Evolutionary conservation across 2,329 filamentous ascomycete genomes (phyloP).

Genomic region (Xenosphaeropsis pyriputrescens): DNA sequence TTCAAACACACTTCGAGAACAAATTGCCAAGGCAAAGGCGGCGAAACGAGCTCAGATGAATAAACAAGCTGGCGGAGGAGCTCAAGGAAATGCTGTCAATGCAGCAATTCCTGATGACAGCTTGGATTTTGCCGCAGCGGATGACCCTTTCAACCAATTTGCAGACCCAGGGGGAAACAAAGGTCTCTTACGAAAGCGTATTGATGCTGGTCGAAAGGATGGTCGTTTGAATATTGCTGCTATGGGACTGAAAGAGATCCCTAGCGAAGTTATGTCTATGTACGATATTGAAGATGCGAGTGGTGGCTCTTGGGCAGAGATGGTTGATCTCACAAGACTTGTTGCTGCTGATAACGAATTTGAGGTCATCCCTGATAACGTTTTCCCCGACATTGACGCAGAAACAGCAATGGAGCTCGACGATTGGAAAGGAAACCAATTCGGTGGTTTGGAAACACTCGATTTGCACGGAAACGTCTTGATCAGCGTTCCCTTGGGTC

Average conservation of each 20-base stretch:
- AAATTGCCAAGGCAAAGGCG: slow-evolving; percentile 86
- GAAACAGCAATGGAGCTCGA: slow-evolving; percentile 45
- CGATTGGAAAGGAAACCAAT: slow-evolving; percentile 57
- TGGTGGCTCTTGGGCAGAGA: slow-evolving; percentile 73
- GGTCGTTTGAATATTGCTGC: slow-evolving; percentile 83
- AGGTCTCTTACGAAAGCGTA: slow-evolving; percentile 58
- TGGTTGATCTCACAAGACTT: slow-evolving; percentile 72
- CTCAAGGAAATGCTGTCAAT: slow-evolving; percentile 7
- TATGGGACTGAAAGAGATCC: slow-evolving; percentile 65
- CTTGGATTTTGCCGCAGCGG: slow-evolving; percentile 44
- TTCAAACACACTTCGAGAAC: slow-evolving; percentile 69
- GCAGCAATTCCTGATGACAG: slow-evolving; percentile 31
- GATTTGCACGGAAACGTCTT: slow-evolving; percentile 81
- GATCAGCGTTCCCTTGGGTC: slow-evolving; percentile 54
- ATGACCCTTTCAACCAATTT: slow-evolving; percentile 58
- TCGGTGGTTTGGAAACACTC: slow-evolving; percentile 65
- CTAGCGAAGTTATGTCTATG: slow-evolving; percentile 75
- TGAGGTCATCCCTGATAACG: slow-evolving; percentile 51
- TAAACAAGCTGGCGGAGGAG: slow-evolving; percentile 17
- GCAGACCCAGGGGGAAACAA: slow-evolving; percentile 39
- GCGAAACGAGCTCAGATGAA: slow-evolving; percentile 44
- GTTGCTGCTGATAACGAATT: slow-evolving; percentile 86
- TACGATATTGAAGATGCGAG: slow-evolving; percentile 62
- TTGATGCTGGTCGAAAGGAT: slow-evolving; percentile 58
- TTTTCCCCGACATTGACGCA: slow-evolving; percentile 62